A percentile compares a stretch with the other conserved stretches of the same genome.
phyloP scores from a whole-genome alignment of 768 basidiomycete genomes.

The Tulasnella sp. region DNA sequence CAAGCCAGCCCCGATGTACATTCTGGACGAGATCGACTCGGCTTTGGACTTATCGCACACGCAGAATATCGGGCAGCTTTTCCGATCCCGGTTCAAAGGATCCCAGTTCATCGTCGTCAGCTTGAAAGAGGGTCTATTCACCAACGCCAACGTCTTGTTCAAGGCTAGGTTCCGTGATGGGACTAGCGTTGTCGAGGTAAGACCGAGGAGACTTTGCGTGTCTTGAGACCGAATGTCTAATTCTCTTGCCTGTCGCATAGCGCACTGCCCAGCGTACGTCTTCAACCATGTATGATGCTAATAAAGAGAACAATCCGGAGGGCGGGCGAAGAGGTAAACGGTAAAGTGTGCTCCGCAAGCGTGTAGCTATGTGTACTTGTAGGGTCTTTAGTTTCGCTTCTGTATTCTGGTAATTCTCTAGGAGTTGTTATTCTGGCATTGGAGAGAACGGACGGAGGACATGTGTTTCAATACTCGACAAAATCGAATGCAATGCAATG shows the following conservation, averaged over 20 bases:
- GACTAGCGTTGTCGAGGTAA: conserved; percentile 70
- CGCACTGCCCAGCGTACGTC: conserved; percentile 14
- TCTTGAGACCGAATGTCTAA: background rate
- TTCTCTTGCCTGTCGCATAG: background rate
- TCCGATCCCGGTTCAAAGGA: conserved; percentile 93
- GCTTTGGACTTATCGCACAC: conserved; percentile 93
- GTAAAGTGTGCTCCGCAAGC: background rate
- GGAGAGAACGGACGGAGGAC: background rate
- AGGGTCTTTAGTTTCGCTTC: background rate
- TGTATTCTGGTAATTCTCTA: background rate
- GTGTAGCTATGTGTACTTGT: background rate
- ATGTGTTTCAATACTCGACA: background rate
- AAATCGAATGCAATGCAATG: background rate
- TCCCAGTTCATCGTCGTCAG: conserved; percentile 98
- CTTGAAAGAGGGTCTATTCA: conserved; percentile 93
- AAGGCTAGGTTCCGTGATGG: conserved; percentile 88
- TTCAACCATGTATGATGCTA: conserved; percentile 13
- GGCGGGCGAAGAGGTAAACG: background rate
- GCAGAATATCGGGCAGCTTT: conserved; percentile 96
- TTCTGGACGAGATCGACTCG: conserved; percentile 97
- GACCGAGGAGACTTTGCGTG: background rate
- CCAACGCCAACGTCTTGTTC: conserved; percentile 95
- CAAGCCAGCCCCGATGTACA: conserved; percentile 99
- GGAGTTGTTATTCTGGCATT: too few species aligned
- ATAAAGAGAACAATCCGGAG: conserved; percentile 13